Evolutionary conservation across 1,284 basidiomycete genomes (phyloP), one percentile per base, ranked within the genome.

Genomic region (Gymnopus androsaceus): DNA sequence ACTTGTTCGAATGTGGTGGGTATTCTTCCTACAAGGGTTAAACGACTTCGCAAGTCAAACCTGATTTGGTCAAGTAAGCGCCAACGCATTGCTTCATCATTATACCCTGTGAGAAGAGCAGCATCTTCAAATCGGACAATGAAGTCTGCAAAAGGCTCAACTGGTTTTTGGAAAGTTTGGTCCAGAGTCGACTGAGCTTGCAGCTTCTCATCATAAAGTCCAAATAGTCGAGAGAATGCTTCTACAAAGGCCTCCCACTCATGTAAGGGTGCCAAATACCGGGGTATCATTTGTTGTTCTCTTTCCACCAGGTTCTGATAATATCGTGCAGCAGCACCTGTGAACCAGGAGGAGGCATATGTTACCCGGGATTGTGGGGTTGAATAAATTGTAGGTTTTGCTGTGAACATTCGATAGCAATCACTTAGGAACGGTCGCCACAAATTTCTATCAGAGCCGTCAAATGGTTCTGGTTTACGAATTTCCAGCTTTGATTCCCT

Each of bases 111-210:
- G 19, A 12, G 9, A 4, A 36, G 17, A 5, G 48, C 30, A 4
- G 34, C 48, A 37, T 50, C 48, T 50, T 50, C 33, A 23, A 50
- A 50, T 21, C 33, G 31, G 4, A 50, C 48, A n/a, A n/a, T n/a
- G n/a, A n/a, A n/a, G n/a, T n/a, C n/a, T n/a, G n/a, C n/a, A n/a
- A n/a, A n/a, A n/a, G 19, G 37, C 37, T 50, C 48, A 25, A 11
- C 12, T 21, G 25, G n/a, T 37, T 38, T 4, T 21, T 50, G 48
- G 4, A 21, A 5, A 14, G 25, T 23, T 7, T 37, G 36, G 23
- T 50, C 48, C 6, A 50, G 17, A 4, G 48, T 11, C 6, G 33
- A 3, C 25, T 50, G 48, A 8, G 48, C 7, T 7, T 44, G 17
- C 25, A 44, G 25, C 17, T 19, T 3, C 37, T 50, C 48, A 38